Evolutionary conservation across 805 yeast species (phyloP).

Genomic region (Pichia californica): DNA sequence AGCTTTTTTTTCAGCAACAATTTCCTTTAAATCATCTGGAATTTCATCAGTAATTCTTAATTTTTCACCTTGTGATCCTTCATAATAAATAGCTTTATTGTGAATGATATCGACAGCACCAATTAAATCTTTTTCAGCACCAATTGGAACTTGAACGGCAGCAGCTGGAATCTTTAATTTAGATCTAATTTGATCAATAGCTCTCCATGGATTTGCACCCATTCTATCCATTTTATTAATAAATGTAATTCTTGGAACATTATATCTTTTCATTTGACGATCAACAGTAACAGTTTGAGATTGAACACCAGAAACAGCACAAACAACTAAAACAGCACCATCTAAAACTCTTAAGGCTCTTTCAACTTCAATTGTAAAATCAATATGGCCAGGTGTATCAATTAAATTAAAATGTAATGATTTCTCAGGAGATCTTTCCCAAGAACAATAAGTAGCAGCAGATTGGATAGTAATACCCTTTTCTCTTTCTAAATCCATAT

Average conservation of each 20-base stretch:
- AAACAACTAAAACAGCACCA: conserved; percentile 96
- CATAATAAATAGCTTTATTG: conserved; percentile 81
- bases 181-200: conserved; percentile 81
- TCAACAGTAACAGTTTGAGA: conserved; percentile 98
- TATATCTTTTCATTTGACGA: conserved; percentile 97
- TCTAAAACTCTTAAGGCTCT: conserved; percentile 96
- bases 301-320: conserved; percentile 98
- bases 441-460: conserved; percentile 96
- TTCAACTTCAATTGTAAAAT: conserved; percentile 97
- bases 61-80: conserved; percentile 84
- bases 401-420: conserved; percentile 84
- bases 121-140: conserved; percentile 73
- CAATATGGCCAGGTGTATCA: conserved; percentile 99
- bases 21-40: conserved; percentile 72
- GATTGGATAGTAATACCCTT: conserved; percentile 98
- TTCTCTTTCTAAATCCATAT: conserved; percentile 97
- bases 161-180: conserved; percentile 94
- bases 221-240: conserved; percentile 98
- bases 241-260: conserved; percentile 93
- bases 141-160: conserved; percentile 96
- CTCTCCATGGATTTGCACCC: conserved; percentile 98
- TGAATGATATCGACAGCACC: conserved; percentile 93
- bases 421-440: conserved; percentile 67
- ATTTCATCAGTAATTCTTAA: conserved; percentile 54
- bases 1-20: conserved; percentile 87